Percentiles rank a stretch among this genome's conserved stretches.
These are phyloP conservation scores for Colletotrichum karsti DNA, from an alignment of 2,329 filamentous ascomycete species.

Conservation along the genomic window DNA sequence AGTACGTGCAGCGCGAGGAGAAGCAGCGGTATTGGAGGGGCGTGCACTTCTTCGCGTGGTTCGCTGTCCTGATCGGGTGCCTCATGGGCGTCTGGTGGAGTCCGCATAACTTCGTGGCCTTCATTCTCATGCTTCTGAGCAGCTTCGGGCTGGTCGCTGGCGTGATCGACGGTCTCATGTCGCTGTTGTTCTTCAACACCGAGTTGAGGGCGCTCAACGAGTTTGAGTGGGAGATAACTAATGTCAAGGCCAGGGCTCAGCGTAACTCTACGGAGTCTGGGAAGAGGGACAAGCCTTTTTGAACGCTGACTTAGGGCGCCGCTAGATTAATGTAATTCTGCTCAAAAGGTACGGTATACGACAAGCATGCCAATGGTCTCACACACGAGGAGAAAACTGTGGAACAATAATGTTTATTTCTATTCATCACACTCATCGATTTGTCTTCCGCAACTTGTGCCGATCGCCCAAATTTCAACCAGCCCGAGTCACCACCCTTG, in stretches of 20 bases:
- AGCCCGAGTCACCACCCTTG: not conserved
- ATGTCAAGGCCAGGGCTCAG: constrained; percentile 57
- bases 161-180: constrained; percentile 84
- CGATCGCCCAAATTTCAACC: not conserved
- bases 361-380: too few relatives aligned
- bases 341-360: too few relatives aligned
- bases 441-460: not conserved
- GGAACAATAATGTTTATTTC: constrained; percentile 22
- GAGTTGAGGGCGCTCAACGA: constrained; percentile 87
- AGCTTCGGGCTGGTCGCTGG: constrained; percentile 81
- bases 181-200: constrained; percentile 84
- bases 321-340: too few relatives aligned
- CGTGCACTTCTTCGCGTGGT: constrained; percentile 75
- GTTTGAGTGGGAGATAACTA: constrained; percentile 92
- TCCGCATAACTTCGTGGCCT: constrained; percentile 78
- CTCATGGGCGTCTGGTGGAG: constrained; percentile 88
- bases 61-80: constrained; percentile 76
- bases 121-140: constrained; percentile 81
- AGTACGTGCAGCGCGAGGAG: constrained; percentile 76
- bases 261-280: not conserved
- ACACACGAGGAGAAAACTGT: not conserved
- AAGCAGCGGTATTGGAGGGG: constrained; percentile 77
- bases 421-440: not conserved
- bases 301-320: not conserved
- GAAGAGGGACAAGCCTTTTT: not conserved